Evolutionary conservation across 495 filamentous ascomycete species (phyloP).

Genomic region (Paragyromitra xinjiangensis): DNA sequence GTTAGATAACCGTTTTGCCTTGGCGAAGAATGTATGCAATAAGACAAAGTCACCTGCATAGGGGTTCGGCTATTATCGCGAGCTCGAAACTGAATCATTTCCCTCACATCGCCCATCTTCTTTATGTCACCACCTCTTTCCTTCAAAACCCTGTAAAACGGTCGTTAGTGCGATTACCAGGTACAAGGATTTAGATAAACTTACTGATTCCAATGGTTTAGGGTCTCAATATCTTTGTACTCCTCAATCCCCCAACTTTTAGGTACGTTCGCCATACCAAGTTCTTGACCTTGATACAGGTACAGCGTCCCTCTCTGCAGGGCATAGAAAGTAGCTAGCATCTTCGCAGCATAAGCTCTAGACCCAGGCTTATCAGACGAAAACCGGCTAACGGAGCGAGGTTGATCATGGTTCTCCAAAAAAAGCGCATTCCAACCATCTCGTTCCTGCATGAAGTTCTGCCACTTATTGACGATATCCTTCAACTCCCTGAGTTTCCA

Average conservation of each 20-base stretch:
- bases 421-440: conserved; percentile 76
- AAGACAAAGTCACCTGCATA: conserved; percentile 38
- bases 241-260: conserved; percentile 69
- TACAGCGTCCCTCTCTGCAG: conserved; percentile 73
- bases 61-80: conserved; percentile 67
- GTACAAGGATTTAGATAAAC: background rate
- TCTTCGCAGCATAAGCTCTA: conserved; percentile 65
- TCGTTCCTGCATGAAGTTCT: conserved; percentile 70
- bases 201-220: conserved; percentile 69
- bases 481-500: conserved; percentile 71
- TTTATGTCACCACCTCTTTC: conserved; percentile 52
- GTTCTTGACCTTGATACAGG: conserved; percentile 78
- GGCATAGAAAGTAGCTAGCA: conserved; percentile 68
- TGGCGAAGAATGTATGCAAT: background rate
- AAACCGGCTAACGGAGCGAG: conserved; percentile 70
- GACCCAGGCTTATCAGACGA: conserved; percentile 62
- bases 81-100: conserved; percentile 64
- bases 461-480: conserved; percentile 69
- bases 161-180: conserved; percentile 1
- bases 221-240: conserved; percentile 75
- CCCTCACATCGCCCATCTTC: conserved; percentile 41
- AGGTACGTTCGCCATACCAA: conserved; percentile 78
- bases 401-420: conserved; percentile 78
- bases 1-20: background rate
- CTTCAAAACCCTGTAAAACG: conserved; percentile 58